Evolutionary conservation across 768 basidiomycete species (phyloP), one percentile per base, ranked within the genome.

Genomic region (Mycena crocata): DNA sequence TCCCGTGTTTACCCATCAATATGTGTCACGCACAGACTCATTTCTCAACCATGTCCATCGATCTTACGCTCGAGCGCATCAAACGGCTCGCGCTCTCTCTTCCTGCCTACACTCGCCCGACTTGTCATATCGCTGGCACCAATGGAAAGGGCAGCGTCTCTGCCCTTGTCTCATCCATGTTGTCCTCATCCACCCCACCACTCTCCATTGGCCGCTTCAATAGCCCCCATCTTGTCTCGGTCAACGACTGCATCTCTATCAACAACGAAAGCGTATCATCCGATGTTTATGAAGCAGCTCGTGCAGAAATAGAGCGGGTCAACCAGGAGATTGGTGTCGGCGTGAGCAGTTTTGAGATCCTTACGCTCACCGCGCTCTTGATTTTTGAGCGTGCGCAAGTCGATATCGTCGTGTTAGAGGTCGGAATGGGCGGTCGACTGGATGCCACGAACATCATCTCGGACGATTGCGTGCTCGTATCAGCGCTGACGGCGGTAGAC

Each of bases 91-190:
- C 91, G 35, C 63, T 75, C 3, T 72, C 83, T 70, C 79, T 97
- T 6, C 89, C 87, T 0, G 78, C 82, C 0, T 91, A 93, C 73
- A 87, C 83, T 0, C 86, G 93, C 2, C 97, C 95, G 0, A 94
- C 95, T 0, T 83, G 93, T 37, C 98, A 99, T 74, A 86, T 99
- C 62, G 90, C 95, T 10, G 98, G 98, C 0, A 99, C 98, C 0
- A 99, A 99, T 78, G 97, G 97, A 12, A 99, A 99, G 78, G 98
- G 98, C 37, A 96, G 94, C 71, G 94, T 97, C 15, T 90, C 95
- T 1, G 90, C 91, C 7, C 82, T 95, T 37, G 77, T 98, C 14
- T 88, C 93, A 0, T 94, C 94, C 45, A 92, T 94, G 71, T 80
- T 98, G 10, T 74, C 76, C 6, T 78, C 84, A 7, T 84, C 90